These are phyloP conservation scores for Yamadazyma dendronema DNA, from an alignment of 1,139 yeast genomes.

Conservation along the genomic window DNA sequence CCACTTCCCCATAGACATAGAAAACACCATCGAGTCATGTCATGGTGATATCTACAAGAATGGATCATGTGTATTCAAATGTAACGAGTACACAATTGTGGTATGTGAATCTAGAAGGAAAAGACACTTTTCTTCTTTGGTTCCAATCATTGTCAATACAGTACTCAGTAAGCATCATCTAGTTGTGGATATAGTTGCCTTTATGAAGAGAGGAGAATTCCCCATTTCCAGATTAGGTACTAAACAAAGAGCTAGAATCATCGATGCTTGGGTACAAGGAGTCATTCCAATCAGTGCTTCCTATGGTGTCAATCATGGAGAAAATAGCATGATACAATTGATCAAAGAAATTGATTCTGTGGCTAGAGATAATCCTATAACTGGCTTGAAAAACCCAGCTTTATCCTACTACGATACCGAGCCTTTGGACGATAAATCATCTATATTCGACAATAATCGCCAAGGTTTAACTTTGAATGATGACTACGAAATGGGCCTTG, in stretches of 20 bases:
- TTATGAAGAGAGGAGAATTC: conserved; percentile 62
- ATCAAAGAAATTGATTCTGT: conserved; percentile 50
- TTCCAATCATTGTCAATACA: conserved; percentile 79
- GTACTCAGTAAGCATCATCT: conserved; percentile 81
- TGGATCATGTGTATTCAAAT: conserved; percentile 73
- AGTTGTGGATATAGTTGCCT: conserved; percentile 82
- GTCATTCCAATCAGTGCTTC: conserved; percentile 43
- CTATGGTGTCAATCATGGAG: conserved; percentile 64
- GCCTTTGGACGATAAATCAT: conserved; percentile 21
- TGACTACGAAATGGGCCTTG: conserved; percentile 5
- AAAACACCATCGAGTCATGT: conserved; percentile 66
- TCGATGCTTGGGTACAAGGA: conserved; percentile 56
- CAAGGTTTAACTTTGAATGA: conserved; percentile 30
- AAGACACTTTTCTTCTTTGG: conserved; percentile 65
- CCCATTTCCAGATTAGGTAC: conserved; percentile 72
- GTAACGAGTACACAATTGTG: conserved; percentile 79
- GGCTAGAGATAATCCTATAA: conserved; percentile 41
- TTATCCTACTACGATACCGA: conserved; percentile 40
- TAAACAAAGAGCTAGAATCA: conserved; percentile 70
- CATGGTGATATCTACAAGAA: conserved; percentile 58
- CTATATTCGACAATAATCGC: conserved; percentile 30
- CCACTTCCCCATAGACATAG: conserved; percentile 87
- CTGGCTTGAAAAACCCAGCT: conserved; percentile 46
- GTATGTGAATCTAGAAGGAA: conserved; percentile 64
- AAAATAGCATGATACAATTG: conserved; percentile 54